phyloP scores from a whole-genome alignment of 2,329 filamentous ascomycete species.

The Huntiella moniliformis region DNA sequence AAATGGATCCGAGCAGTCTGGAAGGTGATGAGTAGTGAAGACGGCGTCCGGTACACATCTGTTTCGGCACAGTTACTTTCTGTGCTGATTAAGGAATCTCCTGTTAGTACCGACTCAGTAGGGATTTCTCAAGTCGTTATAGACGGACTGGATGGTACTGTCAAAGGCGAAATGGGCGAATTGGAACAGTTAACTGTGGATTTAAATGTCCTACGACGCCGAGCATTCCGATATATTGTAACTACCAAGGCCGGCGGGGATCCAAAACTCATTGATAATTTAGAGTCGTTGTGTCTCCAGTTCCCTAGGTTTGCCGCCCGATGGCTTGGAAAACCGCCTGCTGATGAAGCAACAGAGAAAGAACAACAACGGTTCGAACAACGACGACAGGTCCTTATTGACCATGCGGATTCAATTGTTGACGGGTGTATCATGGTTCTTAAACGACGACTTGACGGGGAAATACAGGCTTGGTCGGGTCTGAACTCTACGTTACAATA shows the following conservation, averaged over 20 bases:
- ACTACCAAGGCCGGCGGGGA: slow-evolving; percentile 10
- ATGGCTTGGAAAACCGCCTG: slow-evolving; percentile 41
- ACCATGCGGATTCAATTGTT: slow-evolving; percentile 36
- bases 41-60: slow-evolving; percentile 31
- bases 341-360: slow-evolving; percentile 32
- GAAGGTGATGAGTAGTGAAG: slow-evolving; percentile 20
- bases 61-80: slow-evolving; percentile 36
- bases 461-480: slow-evolving; percentile 30
- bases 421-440: slow-evolving; percentile 40
- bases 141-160: slow-evolving; percentile 35
- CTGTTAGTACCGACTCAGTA: slow-evolving; percentile 21
- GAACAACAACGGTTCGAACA: slow-evolving; percentile 43
- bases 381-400: slow-evolving; percentile 31
- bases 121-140: slow-evolving; percentile 29
- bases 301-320: slow-evolving; percentile 41
- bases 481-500: slow-evolving; percentile 40
- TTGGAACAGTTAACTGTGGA: slow-evolving; percentile 42
- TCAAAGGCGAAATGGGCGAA: slow-evolving; percentile 39
- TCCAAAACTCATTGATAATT: slow-evolving; percentile 18
- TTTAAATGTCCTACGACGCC: slow-evolving; percentile 35
- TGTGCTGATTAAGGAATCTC: slow-evolving; percentile 29
- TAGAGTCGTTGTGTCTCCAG: slow-evolving; percentile 37
- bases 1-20: slow-evolving; percentile 34
- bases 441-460: slow-evolving; percentile 32
- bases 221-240: slow-evolving; percentile 29